Conservation (phyloP, 495 filamentous ascomycete species). For the Aspergillus biplanus region DNA sequence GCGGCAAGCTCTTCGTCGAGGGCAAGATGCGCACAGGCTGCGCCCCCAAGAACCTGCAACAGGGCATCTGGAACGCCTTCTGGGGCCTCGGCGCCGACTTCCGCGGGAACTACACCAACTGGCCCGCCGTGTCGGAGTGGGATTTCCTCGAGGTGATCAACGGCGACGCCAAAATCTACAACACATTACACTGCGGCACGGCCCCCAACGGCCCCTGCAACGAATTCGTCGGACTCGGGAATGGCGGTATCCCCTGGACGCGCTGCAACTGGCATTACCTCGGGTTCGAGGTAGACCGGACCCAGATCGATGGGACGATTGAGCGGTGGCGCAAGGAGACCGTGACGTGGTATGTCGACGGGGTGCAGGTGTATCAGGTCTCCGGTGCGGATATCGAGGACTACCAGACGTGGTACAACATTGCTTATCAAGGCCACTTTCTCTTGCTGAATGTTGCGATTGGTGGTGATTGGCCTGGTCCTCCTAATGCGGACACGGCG, state of each 20-base stretch:
- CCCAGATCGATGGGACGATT: background rate
- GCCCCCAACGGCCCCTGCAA: constrained; percentile 9
- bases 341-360: constrained; percentile 17
- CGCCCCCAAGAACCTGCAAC: background rate
- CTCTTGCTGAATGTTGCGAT: constrained; percentile 15
- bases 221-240: constrained; percentile 2
- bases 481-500: constrained; percentile 2
- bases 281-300: constrained; percentile 18
- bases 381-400: constrained; percentile 8
- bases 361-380: constrained; percentile 8
- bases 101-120: constrained; percentile 12
- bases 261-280: constrained; percentile 16
- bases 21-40: constrained; percentile 2
- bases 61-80: constrained; percentile 16
- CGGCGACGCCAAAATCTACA: background rate
- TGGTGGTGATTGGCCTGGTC: constrained; percentile 5
- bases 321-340: constrained; percentile 12
- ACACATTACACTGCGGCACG: constrained; percentile 3
- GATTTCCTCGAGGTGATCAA: constrained; percentile 14
- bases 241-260: constrained; percentile 6
- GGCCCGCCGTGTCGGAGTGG: constrained; percentile 14
- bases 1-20: constrained; percentile 19
- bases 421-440: constrained; percentile 18
- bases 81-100: constrained; percentile 4
- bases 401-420: background rate